Conservation (phyloP, 2,329 filamentous ascomycete genomes). For the Monilinia fructigena region DNA sequence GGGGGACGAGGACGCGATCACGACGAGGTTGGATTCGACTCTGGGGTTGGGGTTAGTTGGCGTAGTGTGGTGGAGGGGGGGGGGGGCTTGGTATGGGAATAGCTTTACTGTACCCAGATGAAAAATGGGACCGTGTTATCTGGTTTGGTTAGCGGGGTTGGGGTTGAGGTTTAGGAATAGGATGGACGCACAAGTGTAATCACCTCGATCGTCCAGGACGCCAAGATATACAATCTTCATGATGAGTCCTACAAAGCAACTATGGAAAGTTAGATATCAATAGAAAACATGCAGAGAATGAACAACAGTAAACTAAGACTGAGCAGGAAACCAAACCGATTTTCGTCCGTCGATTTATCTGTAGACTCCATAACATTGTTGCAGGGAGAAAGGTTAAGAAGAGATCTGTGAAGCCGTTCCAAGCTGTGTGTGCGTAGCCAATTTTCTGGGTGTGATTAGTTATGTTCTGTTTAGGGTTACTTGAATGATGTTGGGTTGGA, state of each 20-base stretch:
- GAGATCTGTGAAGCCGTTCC: constrained; percentile 25
- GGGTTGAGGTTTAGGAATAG: no score
- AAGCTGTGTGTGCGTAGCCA: constrained; percentile 19
- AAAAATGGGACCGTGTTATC: constrained; percentile 26
- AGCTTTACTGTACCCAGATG: constrained; percentile 27
- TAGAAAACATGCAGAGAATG: background rate
- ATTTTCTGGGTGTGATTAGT: constrained; percentile 4
- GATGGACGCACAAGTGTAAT: constrained; percentile 24
- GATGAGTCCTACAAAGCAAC: constrained; percentile 26
- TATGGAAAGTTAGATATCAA: background rate
- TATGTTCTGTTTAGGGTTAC: no score
- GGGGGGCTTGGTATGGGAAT: background rate
- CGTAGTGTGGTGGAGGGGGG: background rate
- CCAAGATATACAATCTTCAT: constrained; percentile 28
- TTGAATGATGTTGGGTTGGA: background rate
- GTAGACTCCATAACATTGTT: constrained; percentile 27
- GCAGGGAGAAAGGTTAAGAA: constrained; percentile 27
- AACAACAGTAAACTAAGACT: constrained; percentile 27
- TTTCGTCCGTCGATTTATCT: constrained; percentile 26
- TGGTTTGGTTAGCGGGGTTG: background rate
- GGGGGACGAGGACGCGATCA: constrained; percentile 29
- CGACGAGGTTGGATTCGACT: constrained; percentile 28
- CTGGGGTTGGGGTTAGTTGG: constrained; percentile 4
- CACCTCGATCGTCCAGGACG: constrained; percentile 23
- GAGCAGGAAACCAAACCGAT: constrained; percentile 25